Evolutionary conservation across 2,329 filamentous ascomycete species (phyloP).

Genomic region (Aspergillus viridinutans): DNA sequence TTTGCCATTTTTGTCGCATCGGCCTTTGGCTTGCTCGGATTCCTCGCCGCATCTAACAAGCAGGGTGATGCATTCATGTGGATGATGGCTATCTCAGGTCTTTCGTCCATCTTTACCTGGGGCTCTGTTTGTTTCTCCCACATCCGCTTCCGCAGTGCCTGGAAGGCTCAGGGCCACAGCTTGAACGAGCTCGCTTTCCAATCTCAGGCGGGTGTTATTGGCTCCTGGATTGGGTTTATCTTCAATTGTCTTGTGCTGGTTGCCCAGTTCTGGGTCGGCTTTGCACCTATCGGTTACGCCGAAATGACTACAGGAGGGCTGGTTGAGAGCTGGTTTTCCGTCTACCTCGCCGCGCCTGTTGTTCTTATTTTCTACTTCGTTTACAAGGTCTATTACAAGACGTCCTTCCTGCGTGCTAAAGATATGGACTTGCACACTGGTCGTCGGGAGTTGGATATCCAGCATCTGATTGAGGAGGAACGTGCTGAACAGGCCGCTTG

Average conservation of each 20-base stretch:
- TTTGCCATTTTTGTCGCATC: slow-evolving; percentile 67
- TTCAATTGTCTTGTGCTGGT: slow-evolving; percentile 73
- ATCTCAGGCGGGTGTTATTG: slow-evolving; percentile 71
- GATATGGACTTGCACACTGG: slow-evolving; percentile 89
- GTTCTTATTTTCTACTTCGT: slow-evolving; percentile 59
- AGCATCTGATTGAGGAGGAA: slow-evolving; percentile 75
- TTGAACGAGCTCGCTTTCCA: slow-evolving; percentile 75
- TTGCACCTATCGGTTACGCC: slow-evolving; percentile 64
- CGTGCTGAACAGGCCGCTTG: slow-evolving; percentile 65
- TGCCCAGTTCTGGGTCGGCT: slow-evolving; percentile 84
- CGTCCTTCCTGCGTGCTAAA: slow-evolving; percentile 59
- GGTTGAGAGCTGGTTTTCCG: slow-evolving; percentile 64
- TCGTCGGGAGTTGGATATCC: slow-evolving; percentile 76
- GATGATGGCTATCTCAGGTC: slow-evolving; percentile 71
- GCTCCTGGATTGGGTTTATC: slow-evolving; percentile 73
- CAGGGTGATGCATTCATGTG: slow-evolving; percentile 68
- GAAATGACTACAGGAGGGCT: slow-evolving; percentile 44
- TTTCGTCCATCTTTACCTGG: slow-evolving; percentile 73
- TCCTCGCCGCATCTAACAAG: slow-evolving; percentile 63
- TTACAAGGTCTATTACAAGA: slow-evolving; percentile 73
- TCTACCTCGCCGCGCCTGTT: slow-evolving; percentile 56
- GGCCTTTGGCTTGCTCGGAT: slow-evolving; percentile 68
- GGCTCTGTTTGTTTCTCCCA: slow-evolving; percentile 82
- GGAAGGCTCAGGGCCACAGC: slow-evolving; percentile 64
- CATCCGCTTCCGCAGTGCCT: slow-evolving; percentile 84